These are phyloP conservation scores for Magnolia sinica DNA, from an alignment of 164 flowering plant genomes.

Conservation along the genomic window DNA sequence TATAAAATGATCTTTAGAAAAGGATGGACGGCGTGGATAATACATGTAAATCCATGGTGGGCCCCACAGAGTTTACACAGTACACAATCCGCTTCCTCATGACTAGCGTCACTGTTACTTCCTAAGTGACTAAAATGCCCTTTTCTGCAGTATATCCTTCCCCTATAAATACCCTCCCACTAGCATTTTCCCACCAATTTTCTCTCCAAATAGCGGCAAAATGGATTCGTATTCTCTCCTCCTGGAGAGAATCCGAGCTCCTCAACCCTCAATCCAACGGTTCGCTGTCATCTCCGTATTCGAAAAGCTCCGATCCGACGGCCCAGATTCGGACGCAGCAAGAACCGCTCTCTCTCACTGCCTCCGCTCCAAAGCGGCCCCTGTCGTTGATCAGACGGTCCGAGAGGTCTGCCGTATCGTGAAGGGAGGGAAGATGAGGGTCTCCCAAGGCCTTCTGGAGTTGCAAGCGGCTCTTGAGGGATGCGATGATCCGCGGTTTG, in stretches of 20 bases:
- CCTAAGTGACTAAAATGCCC: too few species aligned
- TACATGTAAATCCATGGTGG: too few species aligned
- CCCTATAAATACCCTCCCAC: background rate
- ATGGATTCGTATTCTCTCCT: slow-evolving; percentile 72
- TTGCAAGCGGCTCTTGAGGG: slow-evolving; percentile 85
- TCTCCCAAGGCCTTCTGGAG: slow-evolving; percentile 57
- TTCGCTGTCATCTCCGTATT: slow-evolving; percentile 75
- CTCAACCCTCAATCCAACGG: slow-evolving; percentile 83
- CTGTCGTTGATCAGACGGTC: slow-evolving; percentile 79
- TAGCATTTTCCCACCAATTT: background rate
- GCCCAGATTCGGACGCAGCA: slow-evolving; percentile 46
- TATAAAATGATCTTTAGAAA: too few species aligned
- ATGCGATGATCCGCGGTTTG: slow-evolving; percentile 37
- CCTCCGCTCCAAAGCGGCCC: slow-evolving; percentile 51
- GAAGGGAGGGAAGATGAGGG: slow-evolving; percentile 35
- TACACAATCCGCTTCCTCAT: too few species aligned
- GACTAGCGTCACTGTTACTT: too few species aligned
- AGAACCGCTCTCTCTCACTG: slow-evolving; percentile 55
- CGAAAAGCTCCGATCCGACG: slow-evolving; percentile 66
- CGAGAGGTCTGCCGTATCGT: slow-evolving; percentile 84
- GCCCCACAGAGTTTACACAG: too few species aligned
- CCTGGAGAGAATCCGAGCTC: slow-evolving; percentile 53
- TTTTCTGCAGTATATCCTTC: too few species aligned
- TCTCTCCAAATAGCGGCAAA: background rate
- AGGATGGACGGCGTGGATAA: too few species aligned